Base-by-base conservation (phyloP, 2,329 filamentous ascomycete species). In the Fusarium hostae region DNA sequence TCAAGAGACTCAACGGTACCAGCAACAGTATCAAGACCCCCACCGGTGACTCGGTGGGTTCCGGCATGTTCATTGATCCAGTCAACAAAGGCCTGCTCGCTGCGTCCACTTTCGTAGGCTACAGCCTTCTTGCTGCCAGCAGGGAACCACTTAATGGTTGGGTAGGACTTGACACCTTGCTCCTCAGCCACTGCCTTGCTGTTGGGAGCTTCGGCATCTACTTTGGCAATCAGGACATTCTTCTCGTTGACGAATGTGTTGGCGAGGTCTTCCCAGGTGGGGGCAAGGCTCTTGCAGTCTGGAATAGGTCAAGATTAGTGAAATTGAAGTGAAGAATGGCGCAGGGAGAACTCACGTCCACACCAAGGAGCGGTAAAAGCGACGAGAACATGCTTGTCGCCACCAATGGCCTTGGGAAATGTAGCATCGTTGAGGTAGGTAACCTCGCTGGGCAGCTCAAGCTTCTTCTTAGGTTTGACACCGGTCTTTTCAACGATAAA, bases 291-390 rank as follows among this genome's bases (percentile, higher is more conserved):
- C 87, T 99, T 99, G 93, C 96, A 99, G 89, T 99, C 96, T 98
- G 22, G 6, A 39, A 37, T 15, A 80, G 18, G 40, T 59, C 34
- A 57, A 28, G 45, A 22, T 68, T 55, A 75, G 67, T 32, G n/a
- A 50, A 58, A 51, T 57, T 45, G 48, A 26, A 37, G 22, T 22
- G 32, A 8, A 13, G 22, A 12, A 52, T n/a, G 24, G 43, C 30
- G 28, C 10, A 39, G 15, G 22, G 39, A 22, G 32, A 52, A 92
- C 94, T 84, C 89, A 98, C 96, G 95, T 82, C 95, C 95, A 84
- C 96, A 99, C 96, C 95, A 98, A 58, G 96, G 95, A 58, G 96
- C 95, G 76, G 97, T 99, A 83, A 99, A 99, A 48, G 97, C 95
- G 80, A 99, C 95, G 60, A 99, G 83, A 24, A 97, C 94, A 82